phyloP scores from a whole-genome alignment of 1,139 yeast species.

The Pneumocystis jirovecii region DNA sequence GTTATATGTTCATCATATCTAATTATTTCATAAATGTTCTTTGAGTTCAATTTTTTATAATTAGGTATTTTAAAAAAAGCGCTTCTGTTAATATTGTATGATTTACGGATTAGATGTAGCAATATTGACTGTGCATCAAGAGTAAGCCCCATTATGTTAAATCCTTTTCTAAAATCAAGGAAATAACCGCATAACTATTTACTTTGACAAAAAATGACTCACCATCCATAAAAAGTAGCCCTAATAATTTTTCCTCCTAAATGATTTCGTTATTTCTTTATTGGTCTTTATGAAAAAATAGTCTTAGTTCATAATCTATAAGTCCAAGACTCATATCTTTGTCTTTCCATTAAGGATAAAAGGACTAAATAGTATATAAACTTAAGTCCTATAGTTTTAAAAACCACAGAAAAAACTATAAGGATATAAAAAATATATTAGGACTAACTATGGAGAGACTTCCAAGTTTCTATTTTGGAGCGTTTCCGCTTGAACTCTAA shows the following conservation, averaged over 20 bases:
- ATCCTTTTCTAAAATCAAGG: not conserved
- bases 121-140: not conserved
- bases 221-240: not conserved
- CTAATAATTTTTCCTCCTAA: not conserved
- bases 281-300: not conserved
- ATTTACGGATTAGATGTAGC: not conserved
- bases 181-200: not conserved
- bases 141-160: not conserved
- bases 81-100: not conserved
- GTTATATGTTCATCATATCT: not conserved
- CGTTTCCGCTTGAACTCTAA: not conserved
- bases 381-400: not conserved
- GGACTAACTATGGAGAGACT: not conserved
- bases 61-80: not conserved
- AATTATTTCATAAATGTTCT: not conserved
- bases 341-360: not conserved
- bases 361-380: not conserved
- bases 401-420: not conserved
- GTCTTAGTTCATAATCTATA: not conserved
- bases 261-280: not conserved
- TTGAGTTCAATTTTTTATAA: not conserved
- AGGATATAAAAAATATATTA: not conserved
- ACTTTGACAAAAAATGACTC: not conserved
- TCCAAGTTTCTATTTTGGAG: not conserved
- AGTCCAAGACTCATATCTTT: not conserved